Conservation (phyloP, 2,329 filamentous ascomycete species). For the Microascus cirrosus region DNA sequence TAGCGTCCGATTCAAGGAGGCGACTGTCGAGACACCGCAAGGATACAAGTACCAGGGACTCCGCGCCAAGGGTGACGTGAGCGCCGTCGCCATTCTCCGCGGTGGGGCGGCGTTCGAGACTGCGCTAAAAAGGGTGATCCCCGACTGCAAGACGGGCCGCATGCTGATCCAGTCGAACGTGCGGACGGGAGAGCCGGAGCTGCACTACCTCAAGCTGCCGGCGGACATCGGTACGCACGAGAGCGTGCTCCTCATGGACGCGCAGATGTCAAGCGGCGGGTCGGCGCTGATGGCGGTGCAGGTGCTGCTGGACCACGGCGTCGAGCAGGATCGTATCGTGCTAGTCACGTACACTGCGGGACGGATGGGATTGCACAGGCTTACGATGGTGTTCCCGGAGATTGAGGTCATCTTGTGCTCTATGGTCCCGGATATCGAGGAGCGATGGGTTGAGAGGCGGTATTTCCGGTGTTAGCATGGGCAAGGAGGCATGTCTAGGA, state of each 20-base stretch:
- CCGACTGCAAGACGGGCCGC: slow-evolving; percentile 82
- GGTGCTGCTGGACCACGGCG: slow-evolving; percentile 90
- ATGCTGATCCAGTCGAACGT: slow-evolving; percentile 84
- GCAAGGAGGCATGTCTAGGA: background rate
- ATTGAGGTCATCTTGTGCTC: slow-evolving; percentile 79
- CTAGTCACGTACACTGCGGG: slow-evolving; percentile 90
- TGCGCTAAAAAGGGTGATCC: slow-evolving; percentile 79
- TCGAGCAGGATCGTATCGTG: slow-evolving; percentile 72
- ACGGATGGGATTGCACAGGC: slow-evolving; percentile 67
- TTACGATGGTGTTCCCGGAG: slow-evolving; percentile 81
- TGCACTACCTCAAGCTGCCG: slow-evolving; percentile 80
- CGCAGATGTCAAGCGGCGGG: slow-evolving; percentile 90
- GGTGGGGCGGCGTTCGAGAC: slow-evolving; percentile 84
- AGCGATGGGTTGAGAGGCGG: slow-evolving; percentile 78
- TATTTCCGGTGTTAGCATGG: slow-evolving; percentile 70
- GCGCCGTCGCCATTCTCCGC: slow-evolving; percentile 78
- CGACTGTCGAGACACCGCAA: slow-evolving; percentile 58
- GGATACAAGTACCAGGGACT: slow-evolving; percentile 62
- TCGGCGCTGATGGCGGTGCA: slow-evolving; percentile 85
- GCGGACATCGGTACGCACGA: slow-evolving; percentile 62
- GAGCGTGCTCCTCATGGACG: slow-evolving; percentile 76
- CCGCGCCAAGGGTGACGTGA: slow-evolving; percentile 59
- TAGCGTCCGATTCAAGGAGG: slow-evolving; percentile 57
- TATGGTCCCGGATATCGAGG: slow-evolving; percentile 70
- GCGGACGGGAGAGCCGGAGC: slow-evolving; percentile 77